These are phyloP conservation scores for Claviceps arundinis DNA, from an alignment of 2,329 filamentous ascomycete species.

Conservation along the genomic window DNA sequence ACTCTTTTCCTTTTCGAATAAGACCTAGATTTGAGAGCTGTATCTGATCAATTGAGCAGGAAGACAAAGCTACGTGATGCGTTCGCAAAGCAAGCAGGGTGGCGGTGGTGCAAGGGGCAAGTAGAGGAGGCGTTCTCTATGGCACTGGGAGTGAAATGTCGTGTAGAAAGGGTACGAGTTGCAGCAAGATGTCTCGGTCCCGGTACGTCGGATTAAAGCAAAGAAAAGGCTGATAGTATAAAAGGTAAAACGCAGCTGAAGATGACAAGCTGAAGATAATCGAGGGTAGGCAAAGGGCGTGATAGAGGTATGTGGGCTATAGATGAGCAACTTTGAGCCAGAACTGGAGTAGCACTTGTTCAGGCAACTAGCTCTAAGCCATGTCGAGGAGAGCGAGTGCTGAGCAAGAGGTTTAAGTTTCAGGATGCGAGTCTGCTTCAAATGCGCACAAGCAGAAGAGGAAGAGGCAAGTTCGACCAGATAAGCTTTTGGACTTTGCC, in stretches of 20 bases:
- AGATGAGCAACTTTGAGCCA: background rate
- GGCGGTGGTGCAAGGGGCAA: background rate
- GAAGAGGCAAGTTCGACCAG: background rate
- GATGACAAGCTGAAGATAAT: background rate
- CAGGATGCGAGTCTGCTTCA: background rate
- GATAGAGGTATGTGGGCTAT: background rate
- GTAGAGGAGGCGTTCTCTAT: background rate
- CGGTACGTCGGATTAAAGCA: background rate
- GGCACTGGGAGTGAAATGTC: background rate
- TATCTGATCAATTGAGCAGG: slow-evolving; percentile 19
- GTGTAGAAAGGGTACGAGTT: background rate
- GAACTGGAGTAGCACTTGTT: background rate
- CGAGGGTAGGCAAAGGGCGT: background rate
- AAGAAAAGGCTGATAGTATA: background rate
- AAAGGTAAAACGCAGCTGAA: background rate
- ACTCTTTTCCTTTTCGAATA: background rate
- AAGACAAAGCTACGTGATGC: slow-evolving; percentile 11
- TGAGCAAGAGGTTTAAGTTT: background rate
- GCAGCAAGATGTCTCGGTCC: background rate
- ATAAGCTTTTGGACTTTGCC: background rate
- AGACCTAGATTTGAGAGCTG: slow-evolving; percentile 3
- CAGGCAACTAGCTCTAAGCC: background rate
- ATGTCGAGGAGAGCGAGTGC: background rate
- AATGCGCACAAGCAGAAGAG: background rate
- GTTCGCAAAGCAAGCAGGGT: slow-evolving; percentile 17